Evolutionary conservation across 306 rosid species (phyloP).

Genomic region (Pyrus pyrifolia): DNA sequence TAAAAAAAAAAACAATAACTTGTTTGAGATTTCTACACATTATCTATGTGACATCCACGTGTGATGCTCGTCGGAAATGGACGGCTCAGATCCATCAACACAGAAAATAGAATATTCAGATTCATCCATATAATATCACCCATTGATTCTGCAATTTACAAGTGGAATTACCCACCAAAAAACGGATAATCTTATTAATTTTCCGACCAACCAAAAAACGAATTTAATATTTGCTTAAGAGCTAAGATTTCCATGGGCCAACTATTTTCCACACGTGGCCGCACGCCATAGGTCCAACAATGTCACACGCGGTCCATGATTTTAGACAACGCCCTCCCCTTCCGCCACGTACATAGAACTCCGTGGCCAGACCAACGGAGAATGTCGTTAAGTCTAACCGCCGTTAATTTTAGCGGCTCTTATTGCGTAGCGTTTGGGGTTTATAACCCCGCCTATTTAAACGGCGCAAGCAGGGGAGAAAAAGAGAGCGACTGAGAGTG

Average conservation of each 20-base stretch:
- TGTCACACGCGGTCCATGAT: background rate
- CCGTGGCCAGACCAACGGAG: background rate
- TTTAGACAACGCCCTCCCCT: background rate
- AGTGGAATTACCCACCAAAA: too few species aligned
- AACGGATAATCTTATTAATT: too few species aligned
- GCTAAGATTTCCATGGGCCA: slow-evolving; percentile 8
- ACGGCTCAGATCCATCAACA: too few species aligned
- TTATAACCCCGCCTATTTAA: slow-evolving; percentile 22
- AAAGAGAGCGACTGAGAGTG: background rate
- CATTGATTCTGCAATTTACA: background rate
- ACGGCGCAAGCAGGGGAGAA: background rate
- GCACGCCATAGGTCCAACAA: background rate
- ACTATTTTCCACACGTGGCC: slow-evolving; percentile 24
- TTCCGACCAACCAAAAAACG: background rate
- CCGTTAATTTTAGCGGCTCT: background rate
- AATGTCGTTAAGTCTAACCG: background rate
- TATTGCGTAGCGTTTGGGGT: background rate
- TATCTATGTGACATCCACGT: too few species aligned
- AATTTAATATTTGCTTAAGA: slow-evolving; percentile 12
- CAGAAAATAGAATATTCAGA: too few species aligned
- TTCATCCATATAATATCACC: background rate
- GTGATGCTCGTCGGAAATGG: too few species aligned
- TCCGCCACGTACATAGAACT: background rate
- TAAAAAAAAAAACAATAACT: too few species aligned
- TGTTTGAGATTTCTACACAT: too few species aligned